Percentiles rank a stretch among this genome's conserved stretches.
phyloP scores from a whole-genome alignment of 2,329 filamentous ascomycete species.

The Bipolaris sorokiniana region DNA sequence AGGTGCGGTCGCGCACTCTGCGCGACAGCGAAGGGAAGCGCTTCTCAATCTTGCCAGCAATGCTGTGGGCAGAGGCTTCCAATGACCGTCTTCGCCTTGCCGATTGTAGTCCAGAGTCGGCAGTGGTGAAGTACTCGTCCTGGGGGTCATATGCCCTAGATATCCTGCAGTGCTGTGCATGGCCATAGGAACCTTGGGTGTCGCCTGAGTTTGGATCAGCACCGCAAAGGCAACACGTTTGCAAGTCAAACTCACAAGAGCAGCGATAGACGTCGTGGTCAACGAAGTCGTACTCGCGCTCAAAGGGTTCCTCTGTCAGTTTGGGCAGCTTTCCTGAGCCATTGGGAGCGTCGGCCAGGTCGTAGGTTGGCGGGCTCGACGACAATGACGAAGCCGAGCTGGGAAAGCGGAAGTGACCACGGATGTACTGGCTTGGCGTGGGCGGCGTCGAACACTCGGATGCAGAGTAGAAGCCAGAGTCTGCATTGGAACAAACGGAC shows the following conservation, averaged over 20 bases:
- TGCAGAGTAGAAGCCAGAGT: constrained; percentile 55
- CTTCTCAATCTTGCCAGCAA: constrained; percentile 70
- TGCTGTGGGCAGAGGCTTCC: constrained; percentile 66
- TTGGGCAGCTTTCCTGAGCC: constrained; percentile 74
- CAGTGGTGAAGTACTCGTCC: constrained; percentile 66
- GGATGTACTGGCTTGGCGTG: constrained; percentile 71
- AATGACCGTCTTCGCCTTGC: constrained; percentile 64
- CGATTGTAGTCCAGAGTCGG: constrained; percentile 62
- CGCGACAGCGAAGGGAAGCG: constrained; percentile 63
- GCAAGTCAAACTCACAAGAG: constrained; percentile 67
- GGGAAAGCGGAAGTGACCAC: constrained; percentile 68
- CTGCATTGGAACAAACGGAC: constrained; percentile 44
- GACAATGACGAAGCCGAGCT: constrained; percentile 83
- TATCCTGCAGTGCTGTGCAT: constrained; percentile 52
- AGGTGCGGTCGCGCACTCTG: constrained; percentile 60
- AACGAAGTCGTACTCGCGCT: constrained; percentile 67
- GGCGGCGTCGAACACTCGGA: constrained; percentile 74
- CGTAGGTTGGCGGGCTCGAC: constrained; percentile 57
- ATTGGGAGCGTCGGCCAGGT: constrained; percentile 63
- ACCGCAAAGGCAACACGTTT: constrained; percentile 17
- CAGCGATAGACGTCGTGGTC: constrained; percentile 61
- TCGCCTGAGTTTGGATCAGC: constrained; percentile 59
- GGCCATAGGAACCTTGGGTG: constrained; percentile 60
- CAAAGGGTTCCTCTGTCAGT: constrained; percentile 81
- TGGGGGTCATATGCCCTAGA: constrained; percentile 67